Percentiles rank a stretch among this genome's conserved stretches.
These are phyloP conservation scores for Barnettozyma botsteinii DNA, from an alignment of 805 yeast species.

Conservation along the genomic window DNA sequence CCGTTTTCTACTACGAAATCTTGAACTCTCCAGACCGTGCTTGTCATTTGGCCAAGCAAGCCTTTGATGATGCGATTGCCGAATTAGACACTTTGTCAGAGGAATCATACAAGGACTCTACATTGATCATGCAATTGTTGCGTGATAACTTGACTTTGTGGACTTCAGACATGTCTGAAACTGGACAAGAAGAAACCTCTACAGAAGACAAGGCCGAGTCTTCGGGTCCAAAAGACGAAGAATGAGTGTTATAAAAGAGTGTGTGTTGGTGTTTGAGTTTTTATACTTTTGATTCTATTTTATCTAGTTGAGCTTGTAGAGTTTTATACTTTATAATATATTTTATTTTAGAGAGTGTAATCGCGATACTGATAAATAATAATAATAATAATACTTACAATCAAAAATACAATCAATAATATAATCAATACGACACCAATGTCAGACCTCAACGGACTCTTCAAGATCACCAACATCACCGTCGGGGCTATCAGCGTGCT, in stretches of 20 bases:
- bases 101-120: constrained; percentile 97
- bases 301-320: constrained; percentile 1
- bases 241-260: constrained; percentile 17
- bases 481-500: constrained; percentile 50
- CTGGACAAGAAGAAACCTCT: constrained; percentile 53
- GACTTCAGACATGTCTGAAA: constrained; percentile 91
- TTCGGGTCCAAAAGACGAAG: constrained; percentile 26
- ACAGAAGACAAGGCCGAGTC: constrained; percentile 29
- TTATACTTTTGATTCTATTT: constrained; percentile 7
- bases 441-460: constrained; percentile 25
- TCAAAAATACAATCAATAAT: neutral
- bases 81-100: constrained; percentile 96
- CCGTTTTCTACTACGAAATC: constrained; percentile 97
- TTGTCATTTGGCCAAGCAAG: constrained; percentile 97
- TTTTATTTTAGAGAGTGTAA: too few species aligned
- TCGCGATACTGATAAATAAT: too few species aligned
- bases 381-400: neutral
- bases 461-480: constrained; percentile 41
- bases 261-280: constrained; percentile 1
- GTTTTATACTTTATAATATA: neutral
- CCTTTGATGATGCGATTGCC: constrained; percentile 98
- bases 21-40: constrained; percentile 98
- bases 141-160: constrained; percentile 98
- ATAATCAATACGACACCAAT: constrained; percentile 10
- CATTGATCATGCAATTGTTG: constrained; percentile 97